phyloP scores from a whole-genome alignment of 2,329 filamentous ascomycete species.

The Neopestalotiopsis sp. region DNA sequence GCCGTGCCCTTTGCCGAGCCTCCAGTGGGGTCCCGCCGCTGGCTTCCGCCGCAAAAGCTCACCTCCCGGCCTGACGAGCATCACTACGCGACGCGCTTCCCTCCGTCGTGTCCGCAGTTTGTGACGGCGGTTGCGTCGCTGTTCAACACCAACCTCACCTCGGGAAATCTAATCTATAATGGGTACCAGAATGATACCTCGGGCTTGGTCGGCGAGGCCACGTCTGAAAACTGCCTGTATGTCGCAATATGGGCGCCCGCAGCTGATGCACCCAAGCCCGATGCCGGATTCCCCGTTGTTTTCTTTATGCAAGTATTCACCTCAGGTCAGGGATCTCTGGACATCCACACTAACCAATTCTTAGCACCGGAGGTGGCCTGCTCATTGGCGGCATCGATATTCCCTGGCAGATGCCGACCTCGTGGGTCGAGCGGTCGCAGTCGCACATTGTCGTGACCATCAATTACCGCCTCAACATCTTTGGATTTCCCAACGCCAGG shows the following conservation, averaged over 20 bases:
- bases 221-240: slow-evolving; percentile 38
- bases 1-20: slow-evolving; percentile 43
- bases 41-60: slow-evolving; percentile 33
- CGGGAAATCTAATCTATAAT: slow-evolving; percentile 37
- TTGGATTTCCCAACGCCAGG: slow-evolving; percentile 37
- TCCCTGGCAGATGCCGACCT: slow-evolving; percentile 43
- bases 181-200: slow-evolving; percentile 34
- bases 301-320: slow-evolving; percentile 35
- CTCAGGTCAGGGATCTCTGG: too few species aligned
- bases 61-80: slow-evolving; percentile 27
- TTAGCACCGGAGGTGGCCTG: slow-evolving; percentile 43
- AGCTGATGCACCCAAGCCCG: slow-evolving; percentile 13
- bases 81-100: slow-evolving; percentile 32
- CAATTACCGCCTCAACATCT: slow-evolving; percentile 44
- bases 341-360: too few species aligned
- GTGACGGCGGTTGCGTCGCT: slow-evolving; percentile 34
- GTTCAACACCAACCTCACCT: slow-evolving; percentile 34
- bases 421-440: slow-evolving; percentile 36
- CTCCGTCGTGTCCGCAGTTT: slow-evolving; percentile 40
- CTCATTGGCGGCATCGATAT: slow-evolving; percentile 41
- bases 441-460: slow-evolving; percentile 42
- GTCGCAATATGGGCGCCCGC: slow-evolving; percentile 46
- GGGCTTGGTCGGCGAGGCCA: slow-evolving; percentile 21
- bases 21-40: slow-evolving; percentile 35
- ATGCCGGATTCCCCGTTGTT: slow-evolving; percentile 42